Conservation (phyloP, 208 protist species). For the Leishmania mexicana region DNA sequence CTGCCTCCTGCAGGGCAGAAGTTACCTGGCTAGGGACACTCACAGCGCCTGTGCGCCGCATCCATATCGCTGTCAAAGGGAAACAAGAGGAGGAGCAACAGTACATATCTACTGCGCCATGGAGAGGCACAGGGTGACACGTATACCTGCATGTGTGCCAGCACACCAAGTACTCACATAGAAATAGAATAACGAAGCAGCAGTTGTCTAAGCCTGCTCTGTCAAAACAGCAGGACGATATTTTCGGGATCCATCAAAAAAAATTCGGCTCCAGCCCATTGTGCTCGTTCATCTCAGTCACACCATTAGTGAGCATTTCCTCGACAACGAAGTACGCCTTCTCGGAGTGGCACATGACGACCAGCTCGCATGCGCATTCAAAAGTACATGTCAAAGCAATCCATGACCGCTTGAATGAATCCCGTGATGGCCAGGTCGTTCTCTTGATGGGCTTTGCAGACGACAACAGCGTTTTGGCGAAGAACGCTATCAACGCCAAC, state of each 20-base stretch:
- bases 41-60: neutral
- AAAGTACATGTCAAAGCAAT: slow-evolving; percentile 83
- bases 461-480: slow-evolving; percentile 50
- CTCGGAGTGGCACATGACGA: slow-evolving; percentile 99
- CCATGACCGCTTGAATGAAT: slow-evolving; percentile 79
- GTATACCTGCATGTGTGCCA: neutral
- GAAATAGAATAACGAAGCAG: neutral
- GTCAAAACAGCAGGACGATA: neutral
- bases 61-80: neutral
- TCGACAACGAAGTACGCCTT: slow-evolving; percentile 98
- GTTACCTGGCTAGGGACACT: neutral
- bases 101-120: neutral
- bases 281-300: slow-evolving; percentile 85
- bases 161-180: neutral
- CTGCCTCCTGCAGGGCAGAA: neutral
- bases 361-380: slow-evolving; percentile 95
- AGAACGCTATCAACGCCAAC: slow-evolving; percentile 62
- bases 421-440: slow-evolving; percentile 97
- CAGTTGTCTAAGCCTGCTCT: neutral
- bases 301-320: slow-evolving; percentile 94
- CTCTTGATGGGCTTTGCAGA: slow-evolving; percentile 94
- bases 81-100: neutral
- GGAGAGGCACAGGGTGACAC: neutral
- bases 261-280: slow-evolving; percentile 65
- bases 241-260: slow-evolving; percentile 57